Evolutionary conservation across 2,329 filamentous ascomycete species (phyloP).

Genomic region (Dactylellina drechsleri): DNA sequence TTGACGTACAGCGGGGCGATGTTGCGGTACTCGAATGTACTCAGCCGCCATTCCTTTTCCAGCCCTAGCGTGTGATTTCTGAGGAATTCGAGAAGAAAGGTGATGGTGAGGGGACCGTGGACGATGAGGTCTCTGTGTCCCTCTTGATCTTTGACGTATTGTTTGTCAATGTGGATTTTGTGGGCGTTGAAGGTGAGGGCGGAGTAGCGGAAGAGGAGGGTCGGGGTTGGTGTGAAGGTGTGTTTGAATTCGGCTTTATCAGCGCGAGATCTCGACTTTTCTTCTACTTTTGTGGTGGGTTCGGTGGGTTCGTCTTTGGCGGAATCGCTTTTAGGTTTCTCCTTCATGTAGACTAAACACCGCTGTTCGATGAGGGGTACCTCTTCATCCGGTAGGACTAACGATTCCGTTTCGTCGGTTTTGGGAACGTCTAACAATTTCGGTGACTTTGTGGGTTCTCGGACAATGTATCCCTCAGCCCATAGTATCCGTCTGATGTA

Average conservation of each 20-base stretch:
- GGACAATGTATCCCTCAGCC: slow-evolving; percentile 56
- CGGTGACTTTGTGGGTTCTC: slow-evolving; percentile 56
- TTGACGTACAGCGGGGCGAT: slow-evolving; percentile 80
- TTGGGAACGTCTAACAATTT: slow-evolving; percentile 55
- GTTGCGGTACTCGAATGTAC: slow-evolving; percentile 79
- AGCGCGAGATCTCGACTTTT: slow-evolving; percentile 31
- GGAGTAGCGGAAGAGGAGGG: slow-evolving; percentile 87
- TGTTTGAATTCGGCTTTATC: slow-evolving; percentile 68
- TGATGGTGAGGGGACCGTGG: slow-evolving; percentile 84
- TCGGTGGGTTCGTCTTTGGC: slow-evolving; percentile 25
- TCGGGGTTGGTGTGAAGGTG: slow-evolving; percentile 72
- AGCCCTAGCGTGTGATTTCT: slow-evolving; percentile 65
- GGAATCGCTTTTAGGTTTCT: slow-evolving; percentile 60
- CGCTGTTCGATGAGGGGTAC: slow-evolving; percentile 68
- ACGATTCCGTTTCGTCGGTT: slow-evolving; percentile 61
- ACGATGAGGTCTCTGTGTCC: slow-evolving; percentile 80
- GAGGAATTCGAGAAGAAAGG: slow-evolving; percentile 77
- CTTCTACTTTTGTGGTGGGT: slow-evolving; percentile 53
- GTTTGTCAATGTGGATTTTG: slow-evolving; percentile 82
- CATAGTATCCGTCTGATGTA: slow-evolving; percentile 44
- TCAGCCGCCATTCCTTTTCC: slow-evolving; percentile 62
- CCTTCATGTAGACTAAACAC: slow-evolving; percentile 72
- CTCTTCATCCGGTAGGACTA: slow-evolving; percentile 60
- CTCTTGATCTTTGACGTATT: slow-evolving; percentile 76
- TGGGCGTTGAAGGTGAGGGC: slow-evolving; percentile 94